phyloP scores from a whole-genome alignment of 176 grass and related monocot species.

The Hordeum marinum region DNA sequence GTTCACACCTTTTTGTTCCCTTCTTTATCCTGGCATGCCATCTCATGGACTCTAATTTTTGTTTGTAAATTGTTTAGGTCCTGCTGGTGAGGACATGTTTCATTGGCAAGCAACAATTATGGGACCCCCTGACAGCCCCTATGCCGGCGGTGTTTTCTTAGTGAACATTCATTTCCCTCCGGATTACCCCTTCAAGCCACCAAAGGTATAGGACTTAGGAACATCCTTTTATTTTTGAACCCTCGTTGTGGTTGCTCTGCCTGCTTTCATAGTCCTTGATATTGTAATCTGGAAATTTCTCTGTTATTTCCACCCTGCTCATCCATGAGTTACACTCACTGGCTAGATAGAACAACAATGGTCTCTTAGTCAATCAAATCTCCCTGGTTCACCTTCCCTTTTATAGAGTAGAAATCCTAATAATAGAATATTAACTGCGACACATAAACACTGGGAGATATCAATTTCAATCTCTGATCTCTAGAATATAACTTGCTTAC shows the following conservation, averaged over 20 bases:
- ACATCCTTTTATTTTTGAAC: background rate
- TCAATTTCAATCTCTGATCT: background rate
- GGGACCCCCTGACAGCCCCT: slow-evolving; percentile 57
- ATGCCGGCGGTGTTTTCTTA: slow-evolving; percentile 54
- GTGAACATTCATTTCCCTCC: slow-evolving; percentile 62
- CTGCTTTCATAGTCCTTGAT: background rate
- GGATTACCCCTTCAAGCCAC: slow-evolving; percentile 57
- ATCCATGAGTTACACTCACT: background rate
- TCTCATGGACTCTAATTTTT: slow-evolving; percentile 24
- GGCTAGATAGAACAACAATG: background rate
- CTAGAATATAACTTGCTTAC: background rate
- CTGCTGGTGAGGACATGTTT: slow-evolving; percentile 65
- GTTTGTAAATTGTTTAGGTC: slow-evolving; percentile 31
- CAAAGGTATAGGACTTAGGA: slow-evolving; percentile 24
- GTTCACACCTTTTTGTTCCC: background rate
- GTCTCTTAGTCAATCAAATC: background rate
- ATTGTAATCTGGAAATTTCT: background rate
- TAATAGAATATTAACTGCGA: background rate
- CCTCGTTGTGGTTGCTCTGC: background rate
- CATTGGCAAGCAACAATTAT: slow-evolving; percentile 63
- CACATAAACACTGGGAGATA: background rate
- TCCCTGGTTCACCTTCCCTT: background rate
- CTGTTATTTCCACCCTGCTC: background rate
- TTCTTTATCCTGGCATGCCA: background rate
- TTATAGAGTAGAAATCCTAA: background rate